These are phyloP conservation scores for Cornus suecica DNA, from an alignment of 148 eudicot species.

Conservation along the genomic window DNA sequence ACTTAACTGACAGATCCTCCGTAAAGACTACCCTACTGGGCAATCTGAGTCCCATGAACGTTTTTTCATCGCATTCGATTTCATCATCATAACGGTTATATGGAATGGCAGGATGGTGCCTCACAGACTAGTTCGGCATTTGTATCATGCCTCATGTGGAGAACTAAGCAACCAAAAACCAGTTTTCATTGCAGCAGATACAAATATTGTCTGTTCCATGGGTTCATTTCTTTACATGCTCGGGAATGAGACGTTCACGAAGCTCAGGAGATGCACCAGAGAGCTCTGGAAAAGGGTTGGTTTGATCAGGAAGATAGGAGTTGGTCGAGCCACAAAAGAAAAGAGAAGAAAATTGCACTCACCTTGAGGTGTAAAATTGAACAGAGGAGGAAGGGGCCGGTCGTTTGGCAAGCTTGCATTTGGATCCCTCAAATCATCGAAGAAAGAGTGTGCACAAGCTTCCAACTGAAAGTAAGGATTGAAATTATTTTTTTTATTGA, in stretches of 20 bases:
- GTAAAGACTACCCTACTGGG: background rate
- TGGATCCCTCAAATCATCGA: constrained; percentile 77
- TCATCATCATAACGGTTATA: background rate
- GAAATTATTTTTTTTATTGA: too few relatives aligned
- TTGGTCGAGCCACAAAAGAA: background rate
- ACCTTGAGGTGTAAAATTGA: constrained; percentile 87
- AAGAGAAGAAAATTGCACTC: background rate
- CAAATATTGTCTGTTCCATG: background rate
- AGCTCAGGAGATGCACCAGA: constrained; percentile 64
- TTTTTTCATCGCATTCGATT: background rate
- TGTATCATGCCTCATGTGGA: background rate
- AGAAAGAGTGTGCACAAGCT: constrained; percentile 96
- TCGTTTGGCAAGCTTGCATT: constrained; percentile 76
- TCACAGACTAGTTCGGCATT: background rate
- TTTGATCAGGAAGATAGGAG: constrained; percentile 10
- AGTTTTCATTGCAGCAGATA: constrained; percentile 9
- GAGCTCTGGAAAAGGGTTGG: constrained; percentile 49
- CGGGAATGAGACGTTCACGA: constrained; percentile 63
- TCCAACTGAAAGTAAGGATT: constrained; percentile 60
- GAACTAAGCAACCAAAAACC: constrained; percentile 16
- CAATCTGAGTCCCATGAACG: constrained; percentile 1
- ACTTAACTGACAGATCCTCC: background rate
- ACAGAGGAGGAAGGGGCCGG: constrained; percentile 71
- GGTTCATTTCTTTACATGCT: constrained; percentile 44
- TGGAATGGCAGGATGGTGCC: background rate